These are phyloP conservation scores for Amanita molliuscula DNA, from an alignment of 768 basidiomycete species.

Conservation along the genomic window DNA sequence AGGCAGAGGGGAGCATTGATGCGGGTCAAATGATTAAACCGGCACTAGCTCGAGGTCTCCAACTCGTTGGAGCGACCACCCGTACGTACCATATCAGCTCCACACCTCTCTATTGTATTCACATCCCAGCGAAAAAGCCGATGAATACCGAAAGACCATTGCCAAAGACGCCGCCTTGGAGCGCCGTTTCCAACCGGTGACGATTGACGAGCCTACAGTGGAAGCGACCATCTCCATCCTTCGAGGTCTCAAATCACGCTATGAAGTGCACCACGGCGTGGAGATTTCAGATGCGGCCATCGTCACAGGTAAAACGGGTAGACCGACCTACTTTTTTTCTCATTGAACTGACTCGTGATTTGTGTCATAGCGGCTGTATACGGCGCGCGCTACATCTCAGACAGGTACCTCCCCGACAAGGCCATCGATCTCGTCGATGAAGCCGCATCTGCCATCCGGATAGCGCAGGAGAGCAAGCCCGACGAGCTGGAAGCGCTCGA, in stretches of 20 bases:
- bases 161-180: conserved; percentile 89
- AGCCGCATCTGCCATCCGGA: conserved; percentile 75
- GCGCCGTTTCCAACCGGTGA: conserved; percentile 83
- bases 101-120: too few relatives aligned
- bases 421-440: conserved; percentile 91
- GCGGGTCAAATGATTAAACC: conserved; percentile 94
- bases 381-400: conserved; percentile 74
- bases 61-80: conserved; percentile 87
- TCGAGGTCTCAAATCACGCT: conserved; percentile 72
- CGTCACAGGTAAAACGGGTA: conserved; percentile 60
- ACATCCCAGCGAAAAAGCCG: conserved; percentile 30
- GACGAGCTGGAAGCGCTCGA: conserved; percentile 77
- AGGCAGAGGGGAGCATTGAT: conserved; percentile 86
- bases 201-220: conserved; percentile 82
- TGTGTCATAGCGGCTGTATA: conserved; percentile 63
- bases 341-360: neutral
- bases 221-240: conserved; percentile 80
- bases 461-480: conserved; percentile 85
- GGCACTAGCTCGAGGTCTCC: conserved; percentile 76
- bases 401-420: conserved; percentile 85
- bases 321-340: neutral
- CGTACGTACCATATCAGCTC: conserved; percentile 32
- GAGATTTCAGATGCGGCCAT: conserved; percentile 84
- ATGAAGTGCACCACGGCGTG: conserved; percentile 91
- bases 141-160: conserved; percentile 87